Evolutionary conservation across 2,329 filamentous ascomycete genomes (phyloP).

Genomic region (Parastagonospora nodorum): DNA sequence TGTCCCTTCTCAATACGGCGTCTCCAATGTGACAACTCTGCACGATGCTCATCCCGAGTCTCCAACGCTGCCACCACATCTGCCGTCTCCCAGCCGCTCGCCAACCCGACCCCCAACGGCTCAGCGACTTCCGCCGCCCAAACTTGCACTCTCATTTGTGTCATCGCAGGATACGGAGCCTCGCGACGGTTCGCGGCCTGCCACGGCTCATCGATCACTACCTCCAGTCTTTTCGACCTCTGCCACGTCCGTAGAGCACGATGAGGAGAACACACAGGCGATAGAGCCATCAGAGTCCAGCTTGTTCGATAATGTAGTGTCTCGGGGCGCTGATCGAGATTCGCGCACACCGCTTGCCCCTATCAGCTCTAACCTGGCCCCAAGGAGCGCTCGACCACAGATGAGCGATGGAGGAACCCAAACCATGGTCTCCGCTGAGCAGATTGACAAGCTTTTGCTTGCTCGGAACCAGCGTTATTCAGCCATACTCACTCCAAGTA

Average conservation of each 20-base stretch:
- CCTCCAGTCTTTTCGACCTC: constrained; percentile 13
- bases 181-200: constrained; percentile 31
- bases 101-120: constrained; percentile 39
- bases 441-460: constrained; percentile 77
- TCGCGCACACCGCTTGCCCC: constrained; percentile 29
- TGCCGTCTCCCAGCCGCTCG: constrained; percentile 38
- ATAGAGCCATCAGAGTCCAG: constrained; percentile 41
- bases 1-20: constrained; percentile 14
- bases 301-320: constrained; percentile 52
- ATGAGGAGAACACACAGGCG: constrained; percentile 15
- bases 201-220: constrained; percentile 33
- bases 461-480: constrained; percentile 51
- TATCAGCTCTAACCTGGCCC: constrained; percentile 28
- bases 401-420: constrained; percentile 77
- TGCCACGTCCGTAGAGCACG: constrained; percentile 19
- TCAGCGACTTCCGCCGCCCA: constrained; percentile 19
- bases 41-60: constrained; percentile 43
- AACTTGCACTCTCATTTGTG: constrained; percentile 34
- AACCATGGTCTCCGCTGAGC: constrained; percentile 79
- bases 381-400: constrained; percentile 31
- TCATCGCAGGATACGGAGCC: constrained; percentile 37
- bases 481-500: constrained; percentile 33
- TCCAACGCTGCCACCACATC: constrained; percentile 38
- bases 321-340: constrained; percentile 44
- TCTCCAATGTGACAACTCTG: constrained; percentile 35